Base-by-base conservation (phyloP, 441 rosid genomes). In the Aquilaria agallochum region DNA sequence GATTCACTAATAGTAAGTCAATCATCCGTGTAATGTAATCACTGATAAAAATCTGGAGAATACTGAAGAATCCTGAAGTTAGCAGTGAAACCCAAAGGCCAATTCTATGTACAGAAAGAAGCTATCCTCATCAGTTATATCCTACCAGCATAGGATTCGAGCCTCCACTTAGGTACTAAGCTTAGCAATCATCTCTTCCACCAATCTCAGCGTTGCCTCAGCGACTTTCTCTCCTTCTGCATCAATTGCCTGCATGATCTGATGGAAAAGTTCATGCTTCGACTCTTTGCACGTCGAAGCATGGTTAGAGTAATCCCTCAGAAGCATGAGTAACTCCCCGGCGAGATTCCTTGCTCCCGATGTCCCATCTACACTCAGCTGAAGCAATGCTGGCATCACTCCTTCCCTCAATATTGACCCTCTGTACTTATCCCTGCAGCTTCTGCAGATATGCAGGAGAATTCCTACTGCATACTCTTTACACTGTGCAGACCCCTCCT, bases 111-210 rank as follows among this genome's bases (percentile, higher is more conserved):
- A 66, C 60, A 45, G 33, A 13, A 11, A 53, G 53, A 53, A 13
- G 56, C n/a, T 1, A 31, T 53, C 5, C n/a, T 9, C 12, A 20
- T 31, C 11, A 14, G 9, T 36, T 15, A 51, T 62, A 46, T 34
- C 12, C 13, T 7, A 3, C 10, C 15, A 2, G 42, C 42, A 36
- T 50, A 13, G 15, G 32, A 20, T 20, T 36, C 6, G 42, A 36
- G 42, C 42, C 42, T 36, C 42, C 42, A 36, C 27, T 76, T 63
- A 79, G 7, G 85, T 83, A 55, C 51, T 81, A 53, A 86, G 86
- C 74, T 78, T 90, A 11, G 89, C 88, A 58, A 90, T 80, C 92
- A 86, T 84, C 65, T 89, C 89, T 78, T 92, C 92, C 13, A 86
- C 86, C 59, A 84, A 56, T 42, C 70, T 77, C 71, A 86, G 71